Evolutionary conservation across 1,284 basidiomycete genomes (phyloP), one percentile per base, ranked within the genome.

Genomic region (Wallemia hederae): DNA sequence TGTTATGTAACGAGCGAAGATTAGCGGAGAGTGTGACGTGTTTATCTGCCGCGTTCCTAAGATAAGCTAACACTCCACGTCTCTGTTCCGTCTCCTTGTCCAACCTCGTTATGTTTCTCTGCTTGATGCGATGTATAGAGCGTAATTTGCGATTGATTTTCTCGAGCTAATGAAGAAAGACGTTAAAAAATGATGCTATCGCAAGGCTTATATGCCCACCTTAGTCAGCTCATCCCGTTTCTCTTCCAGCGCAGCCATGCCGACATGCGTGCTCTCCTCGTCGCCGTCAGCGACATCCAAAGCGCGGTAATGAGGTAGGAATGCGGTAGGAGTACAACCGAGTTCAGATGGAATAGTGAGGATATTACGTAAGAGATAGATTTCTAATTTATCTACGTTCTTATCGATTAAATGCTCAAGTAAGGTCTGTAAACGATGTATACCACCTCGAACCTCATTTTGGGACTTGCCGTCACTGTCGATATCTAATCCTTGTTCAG

Each of bases 371-470:
- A 58, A 26, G 24, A 58, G 25, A n/a, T 27, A 58, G 11, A 58
- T 26, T 24, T 58, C 56, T 2, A 58, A 7, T 28, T 58, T 58
- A 24, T 58, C 56, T 7, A 58, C 56, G 25, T 58, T 58, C 56
- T 58, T 58, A 28, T 58, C 56, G n/a, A 58, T 58, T 17, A 58
- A 24, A 22, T 58, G 56, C 25, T 58, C 56, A 7, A 58, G 25
- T 2, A 58, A n/a, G 27, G 56, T 58, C n/a, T 58, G 56, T 5
- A 58, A 24, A 19, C 56, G 14, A n/a, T 58, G 56, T 26, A 58
- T 58, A 26, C 56, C 56, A 3, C 7, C 15, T 7, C 56, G 56
- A 9, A 58, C n/a, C 25, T 58, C 24, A n/a, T 26, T n/a, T n/a
- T 58, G 56, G 2, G 25, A 3, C 7, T 26, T 9, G 7, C 56